Evolutionary conservation across 1,284 basidiomycete species (phyloP).

Genomic region (Porphyrellus sp.): DNA sequence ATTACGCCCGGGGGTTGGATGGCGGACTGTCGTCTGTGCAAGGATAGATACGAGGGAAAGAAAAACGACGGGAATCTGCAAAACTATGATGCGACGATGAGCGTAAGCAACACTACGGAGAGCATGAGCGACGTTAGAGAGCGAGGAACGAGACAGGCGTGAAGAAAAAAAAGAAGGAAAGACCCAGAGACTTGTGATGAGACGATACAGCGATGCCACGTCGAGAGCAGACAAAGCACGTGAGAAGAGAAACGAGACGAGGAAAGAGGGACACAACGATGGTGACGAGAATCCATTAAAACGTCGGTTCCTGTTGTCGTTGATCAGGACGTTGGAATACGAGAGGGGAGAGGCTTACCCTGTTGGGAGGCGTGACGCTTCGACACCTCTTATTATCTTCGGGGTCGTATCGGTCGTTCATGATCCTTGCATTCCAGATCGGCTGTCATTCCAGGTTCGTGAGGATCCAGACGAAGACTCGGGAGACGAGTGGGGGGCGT

Average conservation of each 20-base stretch:
- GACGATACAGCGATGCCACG: not conserved
- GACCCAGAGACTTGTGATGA: not conserved
- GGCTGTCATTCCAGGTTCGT: slow-evolving; percentile 17
- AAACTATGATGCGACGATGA: not conserved
- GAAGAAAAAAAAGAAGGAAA: not conserved
- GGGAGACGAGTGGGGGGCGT: slow-evolving; percentile 1
- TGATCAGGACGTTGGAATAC: not conserved
- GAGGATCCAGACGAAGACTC: slow-evolving; percentile 21
- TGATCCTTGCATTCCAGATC: slow-evolving; percentile 6
- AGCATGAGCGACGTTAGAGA: not conserved
- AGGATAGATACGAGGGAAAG: not conserved
- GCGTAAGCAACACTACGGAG: not conserved
- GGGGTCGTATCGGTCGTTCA: not conserved
- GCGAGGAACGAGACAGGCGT: slow-evolving; percentile 1
- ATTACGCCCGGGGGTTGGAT: not conserved
- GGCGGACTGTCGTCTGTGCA: not conserved
- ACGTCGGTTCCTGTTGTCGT: not conserved
- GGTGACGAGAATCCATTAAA: not conserved
- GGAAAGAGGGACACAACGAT: not conserved
- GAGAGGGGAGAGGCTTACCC: not conserved
- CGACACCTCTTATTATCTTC: no score
- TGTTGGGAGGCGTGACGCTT: not conserved
- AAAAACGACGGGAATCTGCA: not conserved
- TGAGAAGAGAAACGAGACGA: not conserved
- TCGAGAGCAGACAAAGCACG: not conserved